Evolutionary conservation across 805 yeast genomes (phyloP).

Genomic region (Saturnispora quitensis): DNA sequence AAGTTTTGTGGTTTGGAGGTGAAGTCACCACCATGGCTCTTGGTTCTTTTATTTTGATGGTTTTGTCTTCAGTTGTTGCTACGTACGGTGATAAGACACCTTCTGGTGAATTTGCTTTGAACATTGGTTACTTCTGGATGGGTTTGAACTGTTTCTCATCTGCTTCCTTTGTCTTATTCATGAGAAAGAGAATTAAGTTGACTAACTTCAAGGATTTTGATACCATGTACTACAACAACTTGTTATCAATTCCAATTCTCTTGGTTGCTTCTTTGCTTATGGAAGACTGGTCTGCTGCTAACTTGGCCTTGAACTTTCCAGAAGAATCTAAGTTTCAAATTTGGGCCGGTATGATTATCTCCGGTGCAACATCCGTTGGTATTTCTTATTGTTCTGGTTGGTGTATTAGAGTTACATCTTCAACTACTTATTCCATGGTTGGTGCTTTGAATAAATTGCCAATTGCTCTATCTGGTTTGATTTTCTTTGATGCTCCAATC

Average conservation of each 20-base stretch:
- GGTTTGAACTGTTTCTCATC: conserved; percentile 86
- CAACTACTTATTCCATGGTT: conserved; percentile 98
- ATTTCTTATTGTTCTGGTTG: conserved; percentile 98
- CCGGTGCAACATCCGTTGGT: conserved; percentile 93
- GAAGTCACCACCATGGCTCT: conserved; percentile 82
- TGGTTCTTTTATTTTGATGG: conserved; percentile 85
- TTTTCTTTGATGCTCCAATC: conserved; percentile 91
- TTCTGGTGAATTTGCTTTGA: conserved; percentile 33
- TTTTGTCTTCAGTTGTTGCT: conserved; percentile 90
- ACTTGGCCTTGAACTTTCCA: conserved; percentile 73
- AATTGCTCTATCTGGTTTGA: conserved; percentile 87
- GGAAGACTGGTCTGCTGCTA: conserved; percentile 90
- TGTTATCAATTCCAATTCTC: conserved; percentile 85
- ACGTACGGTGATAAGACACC: conserved; percentile 62
- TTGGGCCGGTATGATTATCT: conserved; percentile 74
- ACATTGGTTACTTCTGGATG: conserved; percentile 95
- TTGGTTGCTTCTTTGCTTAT: conserved; percentile 62
- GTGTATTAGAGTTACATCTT: conserved; percentile 98
- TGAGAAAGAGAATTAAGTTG: conserved; percentile 97
- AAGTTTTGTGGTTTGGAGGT: conserved; percentile 95
- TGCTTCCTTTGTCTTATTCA: conserved; percentile 84
- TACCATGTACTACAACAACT: conserved; percentile 96
- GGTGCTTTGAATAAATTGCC: conserved; percentile 98
- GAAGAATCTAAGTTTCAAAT: conserved; percentile 56
- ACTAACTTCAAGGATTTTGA: conserved; percentile 95